Percentiles rank a stretch among this genome's conserved stretches.
phyloP scores from a whole-genome alignment of 2,329 filamentous ascomycete genomes.

The Verticillium nubilum region DNA sequence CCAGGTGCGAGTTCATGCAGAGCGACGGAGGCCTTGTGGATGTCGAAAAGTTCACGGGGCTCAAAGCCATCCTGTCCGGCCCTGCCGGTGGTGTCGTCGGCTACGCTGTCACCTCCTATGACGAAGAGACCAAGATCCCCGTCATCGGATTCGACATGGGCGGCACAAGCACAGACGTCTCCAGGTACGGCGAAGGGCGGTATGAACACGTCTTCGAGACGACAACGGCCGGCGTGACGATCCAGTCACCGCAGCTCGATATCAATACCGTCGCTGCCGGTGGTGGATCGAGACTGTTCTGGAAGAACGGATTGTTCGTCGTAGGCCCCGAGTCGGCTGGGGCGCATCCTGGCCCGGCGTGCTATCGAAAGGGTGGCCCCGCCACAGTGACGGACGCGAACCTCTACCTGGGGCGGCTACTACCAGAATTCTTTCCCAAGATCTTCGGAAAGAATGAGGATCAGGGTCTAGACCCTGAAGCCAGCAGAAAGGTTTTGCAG shows the following conservation, averaged over 20 bases:
- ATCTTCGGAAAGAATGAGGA: conserved; percentile 92
- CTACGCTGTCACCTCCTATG: conserved; percentile 87
- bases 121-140: conserved; percentile 72
- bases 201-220: conserved; percentile 95
- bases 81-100: conserved; percentile 92
- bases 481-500: conserved; percentile 69
- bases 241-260: conserved; percentile 86
- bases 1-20: conserved; percentile 93
- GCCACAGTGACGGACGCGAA: conserved; percentile 94
- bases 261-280: conserved; percentile 95
- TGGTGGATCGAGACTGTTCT: conserved; percentile 79
- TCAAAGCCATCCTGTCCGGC: conserved; percentile 81
- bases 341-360: conserved; percentile 84
- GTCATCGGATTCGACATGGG: conserved; percentile 97
- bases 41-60: conserved; percentile 75
- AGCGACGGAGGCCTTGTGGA: conserved; percentile 72
- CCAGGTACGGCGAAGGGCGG: conserved; percentile 66
- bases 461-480: conserved; percentile 69
- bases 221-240: conserved; percentile 88
- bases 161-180: conserved; percentile 88
- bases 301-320: conserved; percentile 82
- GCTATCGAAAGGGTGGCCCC: conserved; percentile 84
- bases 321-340: conserved; percentile 87
- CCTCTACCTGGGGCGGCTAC: conserved; percentile 72
- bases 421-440: conserved; percentile 90